Conservation (phyloP, 306 rosid species). For the Dalbergia cochinchinensis region DNA sequence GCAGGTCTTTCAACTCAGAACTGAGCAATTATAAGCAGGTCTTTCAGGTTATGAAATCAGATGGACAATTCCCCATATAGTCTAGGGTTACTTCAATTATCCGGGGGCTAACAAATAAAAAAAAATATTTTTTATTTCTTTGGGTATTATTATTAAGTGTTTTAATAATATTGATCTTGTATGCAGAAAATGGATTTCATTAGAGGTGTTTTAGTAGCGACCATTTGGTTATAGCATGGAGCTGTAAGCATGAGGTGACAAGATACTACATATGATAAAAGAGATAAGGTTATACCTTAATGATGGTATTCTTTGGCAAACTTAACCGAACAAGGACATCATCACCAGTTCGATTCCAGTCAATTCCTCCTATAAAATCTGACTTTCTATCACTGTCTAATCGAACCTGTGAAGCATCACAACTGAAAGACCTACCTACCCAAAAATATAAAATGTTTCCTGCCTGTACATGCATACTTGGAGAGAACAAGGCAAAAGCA, state of each 20-base stretch:
- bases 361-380: constrained; percentile 59
- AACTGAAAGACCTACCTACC: constrained; percentile 78
- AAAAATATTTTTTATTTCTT: background rate
- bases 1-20: background rate
- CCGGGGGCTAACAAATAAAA: background rate
- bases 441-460: constrained; percentile 72
- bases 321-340: constrained; percentile 63
- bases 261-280: background rate
- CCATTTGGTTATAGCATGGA: background rate
- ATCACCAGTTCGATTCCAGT: constrained; percentile 72
- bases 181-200: background rate
- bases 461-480: constrained; percentile 55
- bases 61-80: too few relatives aligned
- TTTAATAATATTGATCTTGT: background rate
- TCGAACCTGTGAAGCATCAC: constrained; percentile 52
- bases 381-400: constrained; percentile 63
- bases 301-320: constrained; percentile 66
- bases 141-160: too few relatives aligned
- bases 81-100: background rate
- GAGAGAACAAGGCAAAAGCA: constrained; percentile 75
- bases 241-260: background rate
- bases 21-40: background rate
- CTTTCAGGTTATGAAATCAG: constrained; percentile 1
- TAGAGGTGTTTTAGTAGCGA: background rate
- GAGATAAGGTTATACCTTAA: constrained; percentile 67